Evolutionary conservation across 768 basidiomycete species (phyloP), one percentile per base, ranked within the genome.

Genomic region (Tephrocybe sp.): DNA sequence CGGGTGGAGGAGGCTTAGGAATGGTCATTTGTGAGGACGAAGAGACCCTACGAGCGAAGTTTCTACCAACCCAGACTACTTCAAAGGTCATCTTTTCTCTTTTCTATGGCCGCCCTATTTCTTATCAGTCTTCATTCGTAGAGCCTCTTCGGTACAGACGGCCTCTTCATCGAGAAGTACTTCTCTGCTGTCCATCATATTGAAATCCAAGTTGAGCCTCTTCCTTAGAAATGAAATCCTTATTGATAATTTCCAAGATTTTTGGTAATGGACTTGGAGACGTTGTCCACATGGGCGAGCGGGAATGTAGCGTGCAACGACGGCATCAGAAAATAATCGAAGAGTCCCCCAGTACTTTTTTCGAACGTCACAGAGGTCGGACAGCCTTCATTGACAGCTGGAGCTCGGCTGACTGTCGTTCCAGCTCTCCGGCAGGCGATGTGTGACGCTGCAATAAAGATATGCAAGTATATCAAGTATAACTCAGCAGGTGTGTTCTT

Each of bases 251-350:
- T n/a, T 4, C 1, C 18, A 25, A 84, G 83, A 76, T 87, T 0
- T 86, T 87, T 53, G 86, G 86, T 12, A 79, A 89, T 59, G 86
- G 84, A 0, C 32, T 62, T 0, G 82, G 81, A 3, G 67, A 78
- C 36, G 79, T 78, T 9, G 67, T 86, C 4, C 82, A 86, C 54
- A 77, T 86, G 70, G 81, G 82, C 30, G 86, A 87, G 59, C 73
- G 86, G 12, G 86, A 89, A 61, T 87, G 86, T 55, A 84, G 82
- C 40, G 64, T 84, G 8, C 86, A 89, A 58, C 69, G 86, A 25
- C 67, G 86, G 25, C 82, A 87, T 54, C 86, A 89, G 62, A 89
- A 89, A 60, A 75, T 89, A 2, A 78, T 89, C 19, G 86, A 89
- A 54, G 86, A 88, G 57, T 74, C 78, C 3, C 82, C 83, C 0